Evolutionary conservation across 345 rosid genomes (phyloP), one percentile per base, ranked within the genome.

Genomic region (Noccaea caerulescens): DNA sequence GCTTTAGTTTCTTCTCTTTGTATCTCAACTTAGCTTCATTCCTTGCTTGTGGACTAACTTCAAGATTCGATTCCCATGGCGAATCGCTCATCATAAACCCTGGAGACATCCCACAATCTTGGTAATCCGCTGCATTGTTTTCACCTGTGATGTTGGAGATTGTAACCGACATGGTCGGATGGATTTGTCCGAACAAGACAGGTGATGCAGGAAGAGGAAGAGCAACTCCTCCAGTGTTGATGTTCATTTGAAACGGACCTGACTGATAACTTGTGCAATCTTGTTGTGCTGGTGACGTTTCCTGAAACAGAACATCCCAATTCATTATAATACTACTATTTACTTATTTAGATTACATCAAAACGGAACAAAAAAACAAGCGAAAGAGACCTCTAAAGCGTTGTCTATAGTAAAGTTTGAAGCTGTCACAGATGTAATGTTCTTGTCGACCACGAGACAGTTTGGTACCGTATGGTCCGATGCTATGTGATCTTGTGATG

Each of bases 11-110:
- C 80, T 90, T 87, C 72, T 90, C 96, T 1, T 81, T 82, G 84
- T 93, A 87, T 81, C 97, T 82, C 82, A 88, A 80, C 85, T 88
- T 90, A 16, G 97, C 97, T 58, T 80, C 77, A 49, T 82, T 81
- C 58, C 97, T 86, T 37, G 92, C 92, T 71, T 84, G 89, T 25
- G 91, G 91, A 72, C 82, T 73, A 46, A 66, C 77, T 69, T 87
- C 96, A 67, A 82, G 65, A 64, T 71, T 84, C 5, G 91, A 77
- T n/a, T 87, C 97, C 97, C 98, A 93, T 12, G 89, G 90, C 0
- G 93, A 73, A 60, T 88, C 92, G 5, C 80, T 81, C 13, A 83
- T 72, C 16, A 87, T 73, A 73, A 86, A 80, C 27, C 67, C 66
- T 0, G 89, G 84, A 10, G 93, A 84, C 51, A 87, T 32, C 39